phyloP scores from a whole-genome alignment of 2,329 filamentous ascomycete species.

The Pseudocercospora cruenta region DNA sequence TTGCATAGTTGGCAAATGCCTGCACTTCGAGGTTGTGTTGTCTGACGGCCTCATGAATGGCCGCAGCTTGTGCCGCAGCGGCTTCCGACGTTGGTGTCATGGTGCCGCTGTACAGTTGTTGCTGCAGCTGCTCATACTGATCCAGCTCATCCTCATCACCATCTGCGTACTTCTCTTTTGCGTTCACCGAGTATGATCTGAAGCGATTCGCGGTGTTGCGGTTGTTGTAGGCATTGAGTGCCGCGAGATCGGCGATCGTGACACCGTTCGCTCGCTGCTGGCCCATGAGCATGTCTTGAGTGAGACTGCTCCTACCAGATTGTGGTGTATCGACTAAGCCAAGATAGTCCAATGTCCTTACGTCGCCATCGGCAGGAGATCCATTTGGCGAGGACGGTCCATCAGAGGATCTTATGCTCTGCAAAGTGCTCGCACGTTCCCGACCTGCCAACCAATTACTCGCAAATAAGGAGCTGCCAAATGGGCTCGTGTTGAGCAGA shows the following conservation, averaged over 20 bases:
- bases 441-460: constrained; percentile 82
- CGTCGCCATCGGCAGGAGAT: constrained; percentile 81
- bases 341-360: constrained; percentile 92
- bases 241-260: constrained; percentile 74
- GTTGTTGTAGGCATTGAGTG: constrained; percentile 74
- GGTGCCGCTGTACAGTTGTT: constrained; percentile 60
- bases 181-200: constrained; percentile 97
- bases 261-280: constrained; percentile 53
- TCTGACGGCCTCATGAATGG: constrained; percentile 73
- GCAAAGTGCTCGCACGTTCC: constrained; percentile 83
- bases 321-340: constrained; percentile 93
- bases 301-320: constrained; percentile 72
- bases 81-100: constrained; percentile 62
- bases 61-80: constrained; percentile 60
- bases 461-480: constrained; percentile 85
- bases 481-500: constrained; percentile 67
- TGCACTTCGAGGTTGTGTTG: constrained; percentile 93
- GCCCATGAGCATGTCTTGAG: constrained; percentile 59
- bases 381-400: constrained; percentile 86
- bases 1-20: constrained; percentile 84
- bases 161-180: constrained; percentile 94
- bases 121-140: constrained; percentile 59
- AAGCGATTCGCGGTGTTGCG: constrained; percentile 79
- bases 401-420: constrained; percentile 86
- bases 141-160: constrained; percentile 66